Evolutionary conservation across 176 grass and related monocot genomes (phyloP), one percentile per base, ranked within the genome.

Genomic region (Coix lacrymajobi): DNA sequence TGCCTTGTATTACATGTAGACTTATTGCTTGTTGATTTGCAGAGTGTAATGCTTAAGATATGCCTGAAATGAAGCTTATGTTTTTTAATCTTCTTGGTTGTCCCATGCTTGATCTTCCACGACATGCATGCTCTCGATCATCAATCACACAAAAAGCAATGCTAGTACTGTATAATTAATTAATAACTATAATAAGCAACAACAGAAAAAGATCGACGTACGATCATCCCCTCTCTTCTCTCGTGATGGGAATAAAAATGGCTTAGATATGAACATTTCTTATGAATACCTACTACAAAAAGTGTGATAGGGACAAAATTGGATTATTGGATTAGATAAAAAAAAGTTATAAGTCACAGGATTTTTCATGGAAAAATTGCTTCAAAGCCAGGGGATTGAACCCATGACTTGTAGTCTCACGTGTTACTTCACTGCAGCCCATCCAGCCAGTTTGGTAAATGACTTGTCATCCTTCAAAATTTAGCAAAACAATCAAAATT

Each of bases 1-100:
- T 60, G 20, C 13, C 28, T 78, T 85, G 62, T 85, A 79, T 31
- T 71, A 4, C 49, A 37, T 61, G 65, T 9, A 45, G n/a, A 69
- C 38, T 37, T 78, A 76, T 54, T 41, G 72, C 32, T 67, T 30
- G 65, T 37, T 58, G 51, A 77, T 32, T 43, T 69, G 25, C 37
- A 34, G 28, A 5, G 1, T 69, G 19, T 5, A 54, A 7, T 69
- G 38, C 15, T 37, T 2, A 13, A 9, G 16, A 73, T 57, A 4
- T 77, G 63, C 62, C 41, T 17, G 12, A 24, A 56, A 56, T 69
- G 33, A 68, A 68, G 29, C 16, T 5, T 39, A 16, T 17, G 11
- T 17, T 24, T 70, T 63, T 69, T 45, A 37, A 45, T 24, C 36
- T 40, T 75, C 29, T 63, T 54, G 22, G 8, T 65, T 37, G 22